Conservation (phyloP, 164 flowering plant species). For the Kingdonia uniflora region DNA sequence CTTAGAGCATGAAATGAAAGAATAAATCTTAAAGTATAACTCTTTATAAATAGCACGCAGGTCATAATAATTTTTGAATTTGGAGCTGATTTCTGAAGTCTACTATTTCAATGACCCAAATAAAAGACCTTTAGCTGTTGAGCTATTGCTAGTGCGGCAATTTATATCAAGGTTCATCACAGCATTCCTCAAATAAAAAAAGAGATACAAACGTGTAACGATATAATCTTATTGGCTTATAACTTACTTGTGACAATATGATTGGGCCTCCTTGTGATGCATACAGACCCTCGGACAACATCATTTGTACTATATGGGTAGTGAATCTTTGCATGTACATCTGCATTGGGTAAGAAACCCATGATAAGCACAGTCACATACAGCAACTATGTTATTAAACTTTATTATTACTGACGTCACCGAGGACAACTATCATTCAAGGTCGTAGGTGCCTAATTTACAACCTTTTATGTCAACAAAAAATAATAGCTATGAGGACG, state of each 20-base stretch:
- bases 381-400: too few relatives aligned
- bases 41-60: background rate
- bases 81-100: background rate
- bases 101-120: too few relatives aligned
- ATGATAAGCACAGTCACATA: too few relatives aligned
- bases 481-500: too few relatives aligned
- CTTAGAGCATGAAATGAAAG: background rate
- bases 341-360: too few relatives aligned
- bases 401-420: too few relatives aligned
- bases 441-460: too few relatives aligned
- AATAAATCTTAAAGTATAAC: background rate
- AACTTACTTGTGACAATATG: conserved; percentile 78
- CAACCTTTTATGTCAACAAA: too few relatives aligned
- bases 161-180: too few relatives aligned
- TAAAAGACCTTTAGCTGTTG: too few relatives aligned
- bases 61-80: background rate
- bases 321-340: conserved; percentile 61
- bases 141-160: too few relatives aligned
- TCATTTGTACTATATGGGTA: conserved; percentile 52
- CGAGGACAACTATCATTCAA: too few relatives aligned
- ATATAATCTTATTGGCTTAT: background rate
- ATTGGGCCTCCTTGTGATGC: conserved; percentile 99
- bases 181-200: background rate
- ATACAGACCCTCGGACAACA: conserved; percentile 59
- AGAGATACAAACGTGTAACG: background rate